Conservation (phyloP, 345 rosid genomes). For the Garcia nutans region DNA sequence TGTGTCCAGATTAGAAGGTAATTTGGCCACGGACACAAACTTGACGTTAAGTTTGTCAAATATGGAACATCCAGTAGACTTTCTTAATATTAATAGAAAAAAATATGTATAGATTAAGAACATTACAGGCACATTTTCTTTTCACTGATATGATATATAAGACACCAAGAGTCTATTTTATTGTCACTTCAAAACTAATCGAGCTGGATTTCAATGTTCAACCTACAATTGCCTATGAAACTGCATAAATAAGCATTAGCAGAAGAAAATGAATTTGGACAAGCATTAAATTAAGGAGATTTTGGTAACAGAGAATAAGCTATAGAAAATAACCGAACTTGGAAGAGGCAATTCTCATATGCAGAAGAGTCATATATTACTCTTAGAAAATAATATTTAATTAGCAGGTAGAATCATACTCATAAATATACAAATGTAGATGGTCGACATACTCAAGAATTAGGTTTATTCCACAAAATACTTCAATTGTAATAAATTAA, state of each 20-base stretch:
- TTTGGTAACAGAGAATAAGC: neutral
- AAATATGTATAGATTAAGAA: too few species aligned
- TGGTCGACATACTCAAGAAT: neutral
- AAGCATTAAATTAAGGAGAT: neutral
- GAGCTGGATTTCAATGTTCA: neutral
- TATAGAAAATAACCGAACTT: neutral
- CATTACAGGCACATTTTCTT: too few species aligned
- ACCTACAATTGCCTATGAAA: neutral
- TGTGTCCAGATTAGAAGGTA: too few species aligned
- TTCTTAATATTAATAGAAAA: too few species aligned
- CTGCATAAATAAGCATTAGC: too few species aligned
- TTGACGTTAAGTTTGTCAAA: too few species aligned
- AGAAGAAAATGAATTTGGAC: neutral
- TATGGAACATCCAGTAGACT: too few species aligned
- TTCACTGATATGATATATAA: too few species aligned
- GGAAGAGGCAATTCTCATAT: neutral
- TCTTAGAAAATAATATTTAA: neutral
- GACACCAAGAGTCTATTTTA: too few species aligned
- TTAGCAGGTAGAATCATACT: neutral
- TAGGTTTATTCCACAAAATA: neutral
- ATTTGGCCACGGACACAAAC: too few species aligned
- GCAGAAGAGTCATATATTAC: neutral
- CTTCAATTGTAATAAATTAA: neutral
- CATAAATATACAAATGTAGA: neutral
- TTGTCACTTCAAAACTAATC: too few species aligned